phyloP scores from a whole-genome alignment of 1,139 yeast species.

The Candida sp. region DNA sequence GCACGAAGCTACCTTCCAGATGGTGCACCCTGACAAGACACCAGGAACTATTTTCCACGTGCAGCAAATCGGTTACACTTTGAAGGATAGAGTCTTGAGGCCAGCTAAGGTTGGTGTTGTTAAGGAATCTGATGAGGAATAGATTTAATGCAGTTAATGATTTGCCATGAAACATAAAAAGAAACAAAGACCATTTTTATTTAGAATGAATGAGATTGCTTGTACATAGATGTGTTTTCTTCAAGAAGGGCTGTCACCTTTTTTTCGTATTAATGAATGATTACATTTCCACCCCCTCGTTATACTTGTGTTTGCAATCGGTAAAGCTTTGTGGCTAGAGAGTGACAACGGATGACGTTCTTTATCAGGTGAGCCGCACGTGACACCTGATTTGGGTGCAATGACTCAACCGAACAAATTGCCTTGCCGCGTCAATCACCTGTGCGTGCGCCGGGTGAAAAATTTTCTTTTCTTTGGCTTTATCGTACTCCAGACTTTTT shows the following conservation, averaged over 20 bases:
- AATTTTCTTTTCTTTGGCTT: background rate
- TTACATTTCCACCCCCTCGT: background rate
- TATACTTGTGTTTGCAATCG: background rate
- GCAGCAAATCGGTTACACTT: constrained; percentile 88
- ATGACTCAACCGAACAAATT: background rate
- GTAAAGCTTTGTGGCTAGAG: background rate
- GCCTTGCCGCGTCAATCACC: background rate
- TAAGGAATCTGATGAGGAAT: constrained; percentile 42
- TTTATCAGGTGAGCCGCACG: no score
- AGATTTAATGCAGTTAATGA: background rate
- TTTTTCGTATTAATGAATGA: background rate
- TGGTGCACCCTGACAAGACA: constrained; percentile 87
- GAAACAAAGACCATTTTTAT: background rate
- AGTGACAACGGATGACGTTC: no score
- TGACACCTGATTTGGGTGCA: background rate
- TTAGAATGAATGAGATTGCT: constrained; percentile 1
- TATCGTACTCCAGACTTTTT: background rate
- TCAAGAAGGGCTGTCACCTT: background rate
- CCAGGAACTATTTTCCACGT: constrained; percentile 95
- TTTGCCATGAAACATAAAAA: background rate
- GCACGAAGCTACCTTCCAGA: constrained; percentile 94
- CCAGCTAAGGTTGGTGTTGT: constrained; percentile 98
- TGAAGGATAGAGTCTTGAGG: constrained; percentile 88
- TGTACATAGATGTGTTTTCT: constrained; percentile 2
- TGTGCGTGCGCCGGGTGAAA: background rate